Percentiles rank a stretch among this genome's conserved stretches.
Conservation (phyloP, 306 rosid species). For the Quercus cerris region DNA sequence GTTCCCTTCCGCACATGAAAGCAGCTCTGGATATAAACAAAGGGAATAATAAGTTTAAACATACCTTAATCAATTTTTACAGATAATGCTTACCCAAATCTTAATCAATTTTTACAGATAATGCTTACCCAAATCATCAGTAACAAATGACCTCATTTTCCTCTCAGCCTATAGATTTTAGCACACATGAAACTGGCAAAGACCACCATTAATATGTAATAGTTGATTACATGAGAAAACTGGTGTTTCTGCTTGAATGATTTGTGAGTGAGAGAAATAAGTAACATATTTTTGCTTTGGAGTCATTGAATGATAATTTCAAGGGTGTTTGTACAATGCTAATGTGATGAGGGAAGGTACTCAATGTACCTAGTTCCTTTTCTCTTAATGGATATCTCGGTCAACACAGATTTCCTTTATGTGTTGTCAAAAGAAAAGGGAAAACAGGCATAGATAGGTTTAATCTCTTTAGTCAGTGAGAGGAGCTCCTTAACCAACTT, state of each 20-base stretch:
- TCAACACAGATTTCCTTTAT: too few species aligned
- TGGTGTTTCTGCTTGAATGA: constrained; percentile 22
- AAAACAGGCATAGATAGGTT: too few species aligned
- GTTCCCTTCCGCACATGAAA: constrained; percentile 95
- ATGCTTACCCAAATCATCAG: background rate
- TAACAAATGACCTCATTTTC: background rate
- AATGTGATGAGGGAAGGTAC: background rate
- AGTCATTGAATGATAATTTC: too few species aligned
- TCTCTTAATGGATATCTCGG: too few species aligned
- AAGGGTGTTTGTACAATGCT: background rate
- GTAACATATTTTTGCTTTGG: background rate
- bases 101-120: background rate
- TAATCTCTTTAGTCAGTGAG: too few species aligned
- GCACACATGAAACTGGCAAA: background rate
- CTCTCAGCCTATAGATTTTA: background rate
- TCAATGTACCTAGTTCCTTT: too few species aligned
- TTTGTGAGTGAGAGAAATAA: background rate
- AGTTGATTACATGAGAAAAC: background rate
- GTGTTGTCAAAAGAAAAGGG: too few species aligned
- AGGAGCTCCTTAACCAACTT: too few species aligned
- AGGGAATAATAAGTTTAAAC: background rate
- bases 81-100: background rate
- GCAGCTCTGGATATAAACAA: constrained; percentile 65
- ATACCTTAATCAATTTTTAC: background rate
- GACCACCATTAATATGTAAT: background rate